Percentiles rank a stretch among this genome's conserved stretches.
phyloP scores from a whole-genome alignment of 441 rosid genomes.

The Euphorbia celastroides region DNA sequence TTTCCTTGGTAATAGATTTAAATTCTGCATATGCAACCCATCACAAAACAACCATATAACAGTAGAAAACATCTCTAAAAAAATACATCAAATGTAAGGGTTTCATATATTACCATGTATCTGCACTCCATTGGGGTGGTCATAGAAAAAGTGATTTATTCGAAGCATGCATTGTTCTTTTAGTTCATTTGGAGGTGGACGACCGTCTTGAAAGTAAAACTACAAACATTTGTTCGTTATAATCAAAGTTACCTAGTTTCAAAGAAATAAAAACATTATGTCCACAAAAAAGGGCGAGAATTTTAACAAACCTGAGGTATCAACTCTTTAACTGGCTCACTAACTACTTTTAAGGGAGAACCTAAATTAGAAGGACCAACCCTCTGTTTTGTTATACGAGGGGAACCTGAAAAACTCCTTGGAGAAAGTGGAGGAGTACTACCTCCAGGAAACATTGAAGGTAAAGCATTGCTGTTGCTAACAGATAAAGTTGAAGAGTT shows the following conservation, averaged over 20 bases:
- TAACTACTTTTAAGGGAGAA: slow-evolving; percentile 70
- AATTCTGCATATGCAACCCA: slow-evolving; percentile 50
- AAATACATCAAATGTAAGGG: slow-evolving; percentile 1
- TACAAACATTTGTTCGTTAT: slow-evolving; percentile 28
- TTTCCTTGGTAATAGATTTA: slow-evolving; percentile 78
- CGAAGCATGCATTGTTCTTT: slow-evolving; percentile 72
- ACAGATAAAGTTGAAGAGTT: slow-evolving; percentile 48
- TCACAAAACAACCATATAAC: not conserved
- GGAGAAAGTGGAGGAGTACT: slow-evolving; percentile 99
- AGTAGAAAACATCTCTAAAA: slow-evolving; percentile 15
- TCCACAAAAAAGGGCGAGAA: not conserved
- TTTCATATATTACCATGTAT: slow-evolving; percentile 49
- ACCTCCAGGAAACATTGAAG: slow-evolving; percentile 95
- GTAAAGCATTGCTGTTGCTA: slow-evolving; percentile 48
- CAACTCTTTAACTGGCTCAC: slow-evolving; percentile 74
- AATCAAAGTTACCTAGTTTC: slow-evolving; percentile 9
- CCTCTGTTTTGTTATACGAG: slow-evolving; percentile 72
- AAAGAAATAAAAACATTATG: slow-evolving; percentile 7
- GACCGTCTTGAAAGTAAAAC: slow-evolving; percentile 96
- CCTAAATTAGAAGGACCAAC: slow-evolving; percentile 78
- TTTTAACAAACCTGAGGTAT: slow-evolving; percentile 76
- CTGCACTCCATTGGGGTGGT: slow-evolving; percentile 71
- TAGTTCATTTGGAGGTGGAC: slow-evolving; percentile 75
- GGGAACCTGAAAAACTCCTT: slow-evolving; percentile 81
- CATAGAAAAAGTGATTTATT: slow-evolving; percentile 67